Conservation (phyloP, 1,284 basidiomycete species). For the Quambalaria eucalypti region DNA sequence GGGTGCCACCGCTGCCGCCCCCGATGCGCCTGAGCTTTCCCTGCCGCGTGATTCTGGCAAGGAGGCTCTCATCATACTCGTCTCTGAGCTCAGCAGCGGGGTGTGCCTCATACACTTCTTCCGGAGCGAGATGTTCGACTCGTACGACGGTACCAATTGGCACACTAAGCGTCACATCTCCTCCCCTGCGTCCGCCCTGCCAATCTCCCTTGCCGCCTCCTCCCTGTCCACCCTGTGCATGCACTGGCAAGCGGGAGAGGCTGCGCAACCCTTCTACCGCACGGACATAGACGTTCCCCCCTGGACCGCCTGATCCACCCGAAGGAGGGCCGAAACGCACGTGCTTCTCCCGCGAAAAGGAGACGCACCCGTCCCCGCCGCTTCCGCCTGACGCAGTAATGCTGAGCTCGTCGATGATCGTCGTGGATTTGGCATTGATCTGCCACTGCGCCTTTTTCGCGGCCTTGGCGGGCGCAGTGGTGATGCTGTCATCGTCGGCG, state of each 20-base stretch:
- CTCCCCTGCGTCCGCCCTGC: constrained; percentile 29
- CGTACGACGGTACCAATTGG: constrained; percentile 44
- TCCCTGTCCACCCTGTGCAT: constrained; percentile 29
- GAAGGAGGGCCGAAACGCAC: constrained; percentile 43
- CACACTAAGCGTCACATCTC: constrained; percentile 32
- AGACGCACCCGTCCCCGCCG: constrained; percentile 45
- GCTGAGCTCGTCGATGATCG: constrained; percentile 37
- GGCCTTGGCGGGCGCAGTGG: constrained; percentile 12
- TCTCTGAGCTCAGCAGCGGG: not conserved
- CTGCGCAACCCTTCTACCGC: constrained; percentile 27
- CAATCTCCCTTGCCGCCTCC: constrained; percentile 39
- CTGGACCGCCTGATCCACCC: constrained; percentile 40
- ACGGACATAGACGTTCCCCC: constrained; percentile 36
- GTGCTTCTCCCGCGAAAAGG: constrained; percentile 44
- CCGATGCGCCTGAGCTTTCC: not conserved
- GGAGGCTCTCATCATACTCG: constrained; percentile 26
- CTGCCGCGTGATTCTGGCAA: constrained; percentile 3
- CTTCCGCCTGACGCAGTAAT: constrained; percentile 30
- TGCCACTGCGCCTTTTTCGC: constrained; percentile 32
- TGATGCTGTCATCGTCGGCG: no score
- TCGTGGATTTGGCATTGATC: constrained; percentile 19
- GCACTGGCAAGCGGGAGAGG: constrained; percentile 29
- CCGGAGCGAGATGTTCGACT: constrained; percentile 14
- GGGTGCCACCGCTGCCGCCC: not conserved
- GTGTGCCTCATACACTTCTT: constrained; percentile 16